phyloP scores from a whole-genome alignment of 371 early-diverging fungal genomes.

The Furculomyces boomerangus region DNA sequence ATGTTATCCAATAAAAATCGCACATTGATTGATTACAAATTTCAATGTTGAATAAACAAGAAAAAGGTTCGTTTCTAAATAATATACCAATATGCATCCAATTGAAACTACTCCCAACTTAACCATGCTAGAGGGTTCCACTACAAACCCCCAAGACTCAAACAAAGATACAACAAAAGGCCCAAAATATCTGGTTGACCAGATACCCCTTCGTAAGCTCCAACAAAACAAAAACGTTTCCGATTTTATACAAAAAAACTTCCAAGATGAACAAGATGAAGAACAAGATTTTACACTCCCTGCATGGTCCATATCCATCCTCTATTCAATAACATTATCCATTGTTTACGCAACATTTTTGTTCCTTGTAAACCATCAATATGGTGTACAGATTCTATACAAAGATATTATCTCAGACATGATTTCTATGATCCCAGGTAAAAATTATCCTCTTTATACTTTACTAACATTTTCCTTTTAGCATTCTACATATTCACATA shows the following conservation, averaged over 20 bases:
- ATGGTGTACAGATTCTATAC: slow-evolving; percentile 10
- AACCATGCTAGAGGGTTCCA: too few species aligned
- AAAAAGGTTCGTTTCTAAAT: too few species aligned
- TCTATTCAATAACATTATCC: slow-evolving; percentile 13
- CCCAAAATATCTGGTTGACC: slow-evolving; percentile 24
- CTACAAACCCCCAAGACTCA: too few species aligned
- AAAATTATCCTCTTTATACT: neutral
- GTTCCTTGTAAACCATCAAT: slow-evolving; percentile 23
- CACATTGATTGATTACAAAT: too few species aligned
- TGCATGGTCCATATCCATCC: slow-evolving; percentile 11
- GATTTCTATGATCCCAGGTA: slow-evolving; percentile 8
- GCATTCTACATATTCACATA: slow-evolving; percentile 18
- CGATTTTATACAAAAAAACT: slow-evolving; percentile 1
- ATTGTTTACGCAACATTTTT: slow-evolving; percentile 19
- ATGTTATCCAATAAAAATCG: too few species aligned
- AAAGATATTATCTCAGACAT: slow-evolving; percentile 8
- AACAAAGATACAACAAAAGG: too few species aligned
- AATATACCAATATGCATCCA: too few species aligned
- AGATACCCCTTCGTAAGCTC: slow-evolving; percentile 18
- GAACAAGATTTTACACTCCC: slow-evolving; percentile 5
- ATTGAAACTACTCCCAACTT: too few species aligned
- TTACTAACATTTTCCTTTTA: neutral
- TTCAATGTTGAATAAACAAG: too few species aligned
- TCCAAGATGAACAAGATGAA: slow-evolving; percentile 6
- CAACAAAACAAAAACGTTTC: slow-evolving; percentile 2